These are phyloP conservation scores for Alternaria tenuissima DNA, from an alignment of 2,329 filamentous ascomycete species.

Conservation along the genomic window DNA sequence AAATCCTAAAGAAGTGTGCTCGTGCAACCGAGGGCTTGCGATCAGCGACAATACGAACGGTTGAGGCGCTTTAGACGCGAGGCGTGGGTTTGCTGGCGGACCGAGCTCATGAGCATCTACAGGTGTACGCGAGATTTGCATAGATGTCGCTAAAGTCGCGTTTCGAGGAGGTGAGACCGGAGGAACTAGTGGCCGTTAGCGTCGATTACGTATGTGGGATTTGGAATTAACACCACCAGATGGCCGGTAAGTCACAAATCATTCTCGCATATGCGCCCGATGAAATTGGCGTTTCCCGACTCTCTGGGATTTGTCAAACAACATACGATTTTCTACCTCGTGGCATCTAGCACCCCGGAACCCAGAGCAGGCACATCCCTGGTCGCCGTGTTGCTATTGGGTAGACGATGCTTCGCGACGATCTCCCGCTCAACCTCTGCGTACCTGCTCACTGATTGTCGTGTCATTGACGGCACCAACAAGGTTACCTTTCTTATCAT, in stretches of 20 bases:
- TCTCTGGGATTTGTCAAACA: slow-evolving; percentile 32
- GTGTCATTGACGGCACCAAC: not conserved
- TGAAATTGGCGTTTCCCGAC: slow-evolving; percentile 2
- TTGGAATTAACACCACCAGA: slow-evolving; percentile 41
- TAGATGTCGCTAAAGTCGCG: slow-evolving; percentile 16
- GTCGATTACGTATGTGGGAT: slow-evolving; percentile 28
- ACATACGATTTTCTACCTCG: slow-evolving; percentile 4
- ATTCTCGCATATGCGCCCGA: slow-evolving; percentile 2
- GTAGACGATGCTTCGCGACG: slow-evolving; percentile 1
- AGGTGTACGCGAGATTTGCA: slow-evolving; percentile 20
- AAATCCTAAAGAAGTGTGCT: not conserved
- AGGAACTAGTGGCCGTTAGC: slow-evolving; percentile 26
- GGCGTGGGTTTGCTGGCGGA: slow-evolving; percentile 3
- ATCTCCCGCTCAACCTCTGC: slow-evolving; percentile 2
- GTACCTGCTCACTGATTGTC: not conserved
- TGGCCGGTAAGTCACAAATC: slow-evolving; percentile 12
- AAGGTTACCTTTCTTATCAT: not conserved
- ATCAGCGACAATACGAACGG: not conserved
- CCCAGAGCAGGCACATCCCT: slow-evolving; percentile 3
- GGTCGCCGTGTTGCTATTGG: slow-evolving; percentile 18
- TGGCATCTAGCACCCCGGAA: slow-evolving; percentile 5
- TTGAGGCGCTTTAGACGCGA: not conserved
- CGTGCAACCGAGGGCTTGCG: not conserved
- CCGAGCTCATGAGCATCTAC: slow-evolving; percentile 10
- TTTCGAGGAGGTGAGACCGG: slow-evolving; percentile 22